Conservation (phyloP, 805 yeast genomes). For the Metschnikowia lachancei region DNA sequence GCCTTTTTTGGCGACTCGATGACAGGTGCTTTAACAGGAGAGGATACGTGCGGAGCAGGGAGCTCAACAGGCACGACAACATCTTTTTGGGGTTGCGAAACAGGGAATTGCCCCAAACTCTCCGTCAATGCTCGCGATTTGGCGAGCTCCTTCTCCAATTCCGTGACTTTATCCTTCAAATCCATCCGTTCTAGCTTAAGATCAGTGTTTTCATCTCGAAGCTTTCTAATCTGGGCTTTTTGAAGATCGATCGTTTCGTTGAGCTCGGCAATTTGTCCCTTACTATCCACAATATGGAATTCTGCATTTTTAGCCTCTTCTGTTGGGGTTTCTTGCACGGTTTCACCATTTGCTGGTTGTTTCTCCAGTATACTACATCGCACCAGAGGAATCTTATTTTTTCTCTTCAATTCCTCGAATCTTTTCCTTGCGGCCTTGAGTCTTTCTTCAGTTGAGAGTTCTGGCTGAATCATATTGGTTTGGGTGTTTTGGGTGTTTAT, state of each 20-base stretch:
- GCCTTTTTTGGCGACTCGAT: slow-evolving; percentile 1
- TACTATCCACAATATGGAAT: not conserved
- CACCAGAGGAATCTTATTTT: slow-evolving; percentile 20
- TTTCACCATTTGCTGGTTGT: no score
- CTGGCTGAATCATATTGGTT: slow-evolving; percentile 1
- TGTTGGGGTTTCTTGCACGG: not conserved
- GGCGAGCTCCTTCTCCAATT: slow-evolving; percentile 26
- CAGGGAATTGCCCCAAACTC: not conserved
- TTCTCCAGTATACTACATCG: not conserved
- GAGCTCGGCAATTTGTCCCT: slow-evolving; percentile 16
- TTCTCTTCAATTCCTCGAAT: slow-evolving; percentile 64
- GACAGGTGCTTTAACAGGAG: not conserved
- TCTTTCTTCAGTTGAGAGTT: slow-evolving; percentile 51
- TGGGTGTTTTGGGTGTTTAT: no score
- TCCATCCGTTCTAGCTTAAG: slow-evolving; percentile 40
- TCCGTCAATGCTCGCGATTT: not conserved
- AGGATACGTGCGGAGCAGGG: not conserved
- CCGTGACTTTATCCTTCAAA: slow-evolving; percentile 32
- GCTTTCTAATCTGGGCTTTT: slow-evolving; percentile 33
- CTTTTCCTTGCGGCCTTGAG: slow-evolving; percentile 73
- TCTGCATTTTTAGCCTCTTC: not conserved
- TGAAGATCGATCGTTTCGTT: slow-evolving; percentile 30
- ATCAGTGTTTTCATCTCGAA: slow-evolving; percentile 43
- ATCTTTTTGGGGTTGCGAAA: slow-evolving; percentile 13
- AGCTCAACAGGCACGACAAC: slow-evolving; percentile 18